phyloP scores from a whole-genome alignment of 495 filamentous ascomycete genomes.

The Hyaloscypha bicolor region DNA sequence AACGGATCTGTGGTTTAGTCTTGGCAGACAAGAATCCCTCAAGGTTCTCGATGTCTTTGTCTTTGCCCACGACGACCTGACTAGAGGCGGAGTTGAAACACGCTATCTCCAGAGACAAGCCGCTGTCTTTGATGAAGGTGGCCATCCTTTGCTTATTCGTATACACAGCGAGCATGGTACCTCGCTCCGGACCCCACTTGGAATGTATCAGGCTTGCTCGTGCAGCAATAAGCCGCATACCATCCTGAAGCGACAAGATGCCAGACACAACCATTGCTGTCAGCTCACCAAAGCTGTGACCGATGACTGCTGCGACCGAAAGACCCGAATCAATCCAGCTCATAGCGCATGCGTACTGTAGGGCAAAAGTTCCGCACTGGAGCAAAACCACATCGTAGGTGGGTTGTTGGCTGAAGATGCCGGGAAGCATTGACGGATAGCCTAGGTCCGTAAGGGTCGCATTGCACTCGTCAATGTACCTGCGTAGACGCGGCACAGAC shows the following conservation, averaged over 20 bases:
- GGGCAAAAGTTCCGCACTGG: slow-evolving; percentile 46
- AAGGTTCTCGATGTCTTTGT: neutral
- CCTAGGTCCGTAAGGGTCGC: neutral
- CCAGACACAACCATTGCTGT: slow-evolving; percentile 46
- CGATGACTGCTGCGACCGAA: slow-evolving; percentile 42
- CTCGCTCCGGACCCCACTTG: slow-evolving; percentile 44
- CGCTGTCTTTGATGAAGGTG: too few relatives aligned
- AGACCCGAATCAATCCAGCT: slow-evolving; percentile 51
- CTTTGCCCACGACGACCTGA: neutral
- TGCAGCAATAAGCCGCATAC: slow-evolving; percentile 39
- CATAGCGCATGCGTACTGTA: slow-evolving; percentile 51
- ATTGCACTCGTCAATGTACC: slow-evolving; percentile 15
- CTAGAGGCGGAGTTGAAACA: slow-evolving; percentile 2
- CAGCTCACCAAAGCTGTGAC: slow-evolving; percentile 55
- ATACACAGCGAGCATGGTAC: slow-evolving; percentile 39
- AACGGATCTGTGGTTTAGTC: neutral
- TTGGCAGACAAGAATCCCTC: neutral
- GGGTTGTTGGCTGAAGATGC: slow-evolving; percentile 41
- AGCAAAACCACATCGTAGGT: slow-evolving; percentile 41
- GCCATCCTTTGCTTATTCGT: too few relatives aligned
- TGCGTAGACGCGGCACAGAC: neutral
- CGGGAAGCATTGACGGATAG: slow-evolving; percentile 37
- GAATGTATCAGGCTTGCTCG: slow-evolving; percentile 44
- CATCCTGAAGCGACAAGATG: slow-evolving; percentile 38
- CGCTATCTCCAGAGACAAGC: slow-evolving; percentile 4